Evolutionary conservation across 495 filamentous ascomycete species (phyloP).

Genomic region (Podospora anserina): DNA sequence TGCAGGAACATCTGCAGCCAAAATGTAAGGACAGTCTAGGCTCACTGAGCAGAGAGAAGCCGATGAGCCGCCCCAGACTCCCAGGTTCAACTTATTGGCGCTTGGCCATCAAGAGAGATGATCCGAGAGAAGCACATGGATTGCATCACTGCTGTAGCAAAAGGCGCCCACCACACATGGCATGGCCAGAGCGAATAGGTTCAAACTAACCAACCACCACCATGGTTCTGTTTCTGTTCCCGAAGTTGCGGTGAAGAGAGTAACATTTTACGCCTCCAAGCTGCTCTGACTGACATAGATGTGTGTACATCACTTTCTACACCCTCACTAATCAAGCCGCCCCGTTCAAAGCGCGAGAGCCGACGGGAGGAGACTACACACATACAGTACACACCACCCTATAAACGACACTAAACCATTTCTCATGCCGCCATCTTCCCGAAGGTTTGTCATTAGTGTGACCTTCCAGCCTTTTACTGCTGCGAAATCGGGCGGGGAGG

Average conservation of each 20-base stretch:
- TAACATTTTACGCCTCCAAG: constrained; percentile 2
- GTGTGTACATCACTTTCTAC: background rate
- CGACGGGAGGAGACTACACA: background rate
- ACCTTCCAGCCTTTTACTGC: background rate
- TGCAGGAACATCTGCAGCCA: background rate
- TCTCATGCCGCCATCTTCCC: background rate
- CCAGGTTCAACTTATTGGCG: constrained; percentile 9
- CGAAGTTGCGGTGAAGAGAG: constrained; percentile 26
- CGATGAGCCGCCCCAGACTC: constrained; percentile 5
- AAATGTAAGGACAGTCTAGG: background rate
- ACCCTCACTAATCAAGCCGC: background rate
- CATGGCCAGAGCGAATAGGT: constrained; percentile 14
- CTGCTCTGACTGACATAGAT: background rate
- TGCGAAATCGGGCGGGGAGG: background rate
- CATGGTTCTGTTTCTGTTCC: constrained; percentile 9
- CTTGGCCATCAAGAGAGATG: constrained; percentile 8
- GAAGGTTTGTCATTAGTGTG: background rate
- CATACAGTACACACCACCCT: background rate
- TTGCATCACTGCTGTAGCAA: constrained; percentile 21
- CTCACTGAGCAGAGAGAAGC: constrained; percentile 4
- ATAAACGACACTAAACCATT: background rate
- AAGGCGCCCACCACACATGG: constrained; percentile 15
- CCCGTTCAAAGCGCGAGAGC: background rate
- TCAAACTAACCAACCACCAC: background rate
- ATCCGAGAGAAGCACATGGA: constrained; percentile 17